Evolutionary conservation across 768 basidiomycete genomes (phyloP), one percentile per base, ranked within the genome.

Genomic region (Omphalotus guepiniiformis): DNA sequence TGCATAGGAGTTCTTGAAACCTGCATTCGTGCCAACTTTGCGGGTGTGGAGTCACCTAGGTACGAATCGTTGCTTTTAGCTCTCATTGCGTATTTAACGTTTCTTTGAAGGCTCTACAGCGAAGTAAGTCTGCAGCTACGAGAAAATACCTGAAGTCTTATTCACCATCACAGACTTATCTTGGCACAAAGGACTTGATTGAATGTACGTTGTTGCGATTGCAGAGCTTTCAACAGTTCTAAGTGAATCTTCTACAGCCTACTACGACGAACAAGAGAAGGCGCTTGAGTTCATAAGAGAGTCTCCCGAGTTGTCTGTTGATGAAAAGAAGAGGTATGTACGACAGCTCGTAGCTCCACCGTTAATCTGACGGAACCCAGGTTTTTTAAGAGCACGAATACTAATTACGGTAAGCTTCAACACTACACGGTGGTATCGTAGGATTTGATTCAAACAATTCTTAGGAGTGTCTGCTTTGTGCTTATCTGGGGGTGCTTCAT

Each of bases 401-500:
- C 88, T 39, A 94, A 96, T 67, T 75, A 94, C 9, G 95, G 95
- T 62, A 47, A 27, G 57, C 42, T 9, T 4, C 11, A 23, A 12
- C 43, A n/a, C 2, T 37, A 35, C 34, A 28, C n/a, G 19, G 27
- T 30, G 19, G 6, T 12, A n/a, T 18, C 23, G 23, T 27, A 46
- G 12, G 8, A 39, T 44, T 46, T 48, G 29, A 18, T 11, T 13
- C 42, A 35, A 36, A 26, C 39, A 75, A 75, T 75, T 19, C 82
- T n/a, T n/a, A n/a, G n/a, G n/a, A n/a, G n/a, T 88, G 3, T 87
- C 89, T 32, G 95, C 96, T 0, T 69, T 99, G 4, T 98, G 95
- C 64, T 75, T 99, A 9, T 93, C 89, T n/a, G 96, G 96, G 13
- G 95, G 96, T 5, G 96, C 90, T 6, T 84, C 86, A 1, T 95